A percentile compares a stretch with the other conserved stretches of the same genome.
Evolutionary conservation across 2,329 filamentous ascomycete genomes (phyloP).

Genomic region (Hypoxylon sp.): DNA sequence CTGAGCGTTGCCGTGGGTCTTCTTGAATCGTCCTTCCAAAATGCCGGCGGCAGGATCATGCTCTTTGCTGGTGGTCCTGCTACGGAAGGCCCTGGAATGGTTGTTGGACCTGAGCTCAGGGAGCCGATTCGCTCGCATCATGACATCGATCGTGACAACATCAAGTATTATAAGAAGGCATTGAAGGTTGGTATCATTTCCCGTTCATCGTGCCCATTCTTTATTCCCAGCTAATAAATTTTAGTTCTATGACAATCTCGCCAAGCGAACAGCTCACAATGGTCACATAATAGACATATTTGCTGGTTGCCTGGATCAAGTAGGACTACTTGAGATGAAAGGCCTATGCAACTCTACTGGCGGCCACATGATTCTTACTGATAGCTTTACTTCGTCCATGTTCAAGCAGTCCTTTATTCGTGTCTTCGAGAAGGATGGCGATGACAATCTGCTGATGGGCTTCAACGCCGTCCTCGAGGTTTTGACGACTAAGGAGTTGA

Average conservation of each 20-base stretch:
- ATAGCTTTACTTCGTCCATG: constrained; percentile 99
- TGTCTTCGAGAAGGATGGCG: constrained; percentile 95
- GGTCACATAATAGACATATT: constrained; percentile 98
- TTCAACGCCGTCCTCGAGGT: constrained; percentile 98
- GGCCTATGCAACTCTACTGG: constrained; percentile 95
- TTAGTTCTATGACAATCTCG: constrained; percentile 93
- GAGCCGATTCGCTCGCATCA: constrained; percentile 98
- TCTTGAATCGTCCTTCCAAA: constrained; percentile 95
- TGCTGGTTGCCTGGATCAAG: constrained; percentile 96
- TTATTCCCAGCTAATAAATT: constrained; percentile 48
- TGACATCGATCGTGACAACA: constrained; percentile 98
- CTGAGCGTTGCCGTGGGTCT: constrained; percentile 94
- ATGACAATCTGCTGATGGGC: constrained; percentile 96
- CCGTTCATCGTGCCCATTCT: neutral
- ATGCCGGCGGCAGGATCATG: constrained; percentile 96
- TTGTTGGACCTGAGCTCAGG: constrained; percentile 94
- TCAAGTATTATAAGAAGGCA: constrained; percentile 99
- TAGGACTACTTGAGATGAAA: constrained; percentile 98
- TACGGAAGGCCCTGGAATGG: constrained; percentile 96
- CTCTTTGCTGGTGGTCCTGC: constrained; percentile 94
- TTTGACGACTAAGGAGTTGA: constrained; percentile 96
- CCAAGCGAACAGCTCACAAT: constrained; percentile 95
- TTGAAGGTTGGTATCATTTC: constrained; percentile 76
- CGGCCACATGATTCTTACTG: constrained; percentile 97
- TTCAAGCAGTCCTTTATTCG: constrained; percentile 99